phyloP scores from a whole-genome alignment of 139 green algal species.

The Asterochloris erici region DNA sequence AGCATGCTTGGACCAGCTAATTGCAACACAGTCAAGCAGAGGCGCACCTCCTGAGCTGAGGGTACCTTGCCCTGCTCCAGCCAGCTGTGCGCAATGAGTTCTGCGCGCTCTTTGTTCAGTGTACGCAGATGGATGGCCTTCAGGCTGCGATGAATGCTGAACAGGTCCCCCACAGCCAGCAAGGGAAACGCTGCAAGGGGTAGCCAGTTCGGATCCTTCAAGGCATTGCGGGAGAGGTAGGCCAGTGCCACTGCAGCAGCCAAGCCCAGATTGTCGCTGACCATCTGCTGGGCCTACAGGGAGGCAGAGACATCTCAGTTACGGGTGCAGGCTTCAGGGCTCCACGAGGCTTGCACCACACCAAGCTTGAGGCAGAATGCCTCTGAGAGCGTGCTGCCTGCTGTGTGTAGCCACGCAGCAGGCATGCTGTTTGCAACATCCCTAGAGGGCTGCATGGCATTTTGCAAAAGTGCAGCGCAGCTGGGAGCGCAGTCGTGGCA shows the following conservation, averaged over 20 bases:
- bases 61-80: conserved; percentile 42
- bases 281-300: conserved; percentile 82
- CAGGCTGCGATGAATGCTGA: conserved; percentile 75
- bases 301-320: neutral
- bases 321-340: no score
- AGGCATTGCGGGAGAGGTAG: conserved; percentile 34
- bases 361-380: neutral
- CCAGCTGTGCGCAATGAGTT: conserved; percentile 75
- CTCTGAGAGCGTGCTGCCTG: neutral
- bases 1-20: no score
- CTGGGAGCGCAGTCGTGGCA: neutral
- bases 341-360: neutral
- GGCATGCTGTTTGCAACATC: neutral
- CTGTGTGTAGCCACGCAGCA: neutral
- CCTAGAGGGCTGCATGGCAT: neutral
- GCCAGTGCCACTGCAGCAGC: conserved; percentile 54
- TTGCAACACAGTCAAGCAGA: no score
- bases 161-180: conserved; percentile 62
- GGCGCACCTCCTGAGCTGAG: conserved; percentile 38
- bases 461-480: neutral
- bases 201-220: conserved; percentile 31
- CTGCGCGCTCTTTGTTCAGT: conserved; percentile 81
- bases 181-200: conserved; percentile 62
- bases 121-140: conserved; percentile 79
- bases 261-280: conserved; percentile 85